A percentile compares a stretch with the other conserved stretches of the same genome.
Conservation (phyloP, 331 rosid genomes). For the Acacia concinna region DNA sequence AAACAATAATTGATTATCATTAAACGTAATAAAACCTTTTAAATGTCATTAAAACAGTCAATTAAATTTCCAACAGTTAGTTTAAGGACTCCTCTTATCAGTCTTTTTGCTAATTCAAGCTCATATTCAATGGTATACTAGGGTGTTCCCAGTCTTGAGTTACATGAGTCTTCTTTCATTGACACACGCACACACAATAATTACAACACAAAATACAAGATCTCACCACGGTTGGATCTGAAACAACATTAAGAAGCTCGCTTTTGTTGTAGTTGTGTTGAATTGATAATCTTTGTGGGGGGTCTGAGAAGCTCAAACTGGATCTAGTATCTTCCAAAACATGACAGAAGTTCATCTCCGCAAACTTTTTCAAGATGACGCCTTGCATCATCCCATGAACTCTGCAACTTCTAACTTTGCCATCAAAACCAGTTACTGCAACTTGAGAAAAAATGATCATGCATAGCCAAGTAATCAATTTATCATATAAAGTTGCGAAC, state of each 20-base stretch:
- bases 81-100: too few species aligned
- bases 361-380: background rate
- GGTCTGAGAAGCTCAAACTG: background rate
- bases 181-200: too few species aligned
- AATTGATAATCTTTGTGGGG: conserved; percentile 21
- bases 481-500: too few species aligned
- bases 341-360: conserved; percentile 18
- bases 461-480: background rate
- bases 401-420: background rate
- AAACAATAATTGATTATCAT: too few species aligned
- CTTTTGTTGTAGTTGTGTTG: background rate
- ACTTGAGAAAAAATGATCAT: background rate
- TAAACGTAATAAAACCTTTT: too few species aligned
- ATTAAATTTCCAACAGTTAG: too few species aligned
- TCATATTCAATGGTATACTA: too few species aligned
- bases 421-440: background rate
- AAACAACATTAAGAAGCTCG: background rate
- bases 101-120: too few species aligned
- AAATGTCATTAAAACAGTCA: too few species aligned
- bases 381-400: background rate
- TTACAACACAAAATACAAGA: conserved; percentile 20
- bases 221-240: background rate
- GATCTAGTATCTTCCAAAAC: background rate
- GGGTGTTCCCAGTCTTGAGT: too few species aligned
- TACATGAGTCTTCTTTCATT: too few species aligned